Base-by-base conservation (phyloP, 768 basidiomycete genomes). In the Infundibulicybe gibba region DNA sequence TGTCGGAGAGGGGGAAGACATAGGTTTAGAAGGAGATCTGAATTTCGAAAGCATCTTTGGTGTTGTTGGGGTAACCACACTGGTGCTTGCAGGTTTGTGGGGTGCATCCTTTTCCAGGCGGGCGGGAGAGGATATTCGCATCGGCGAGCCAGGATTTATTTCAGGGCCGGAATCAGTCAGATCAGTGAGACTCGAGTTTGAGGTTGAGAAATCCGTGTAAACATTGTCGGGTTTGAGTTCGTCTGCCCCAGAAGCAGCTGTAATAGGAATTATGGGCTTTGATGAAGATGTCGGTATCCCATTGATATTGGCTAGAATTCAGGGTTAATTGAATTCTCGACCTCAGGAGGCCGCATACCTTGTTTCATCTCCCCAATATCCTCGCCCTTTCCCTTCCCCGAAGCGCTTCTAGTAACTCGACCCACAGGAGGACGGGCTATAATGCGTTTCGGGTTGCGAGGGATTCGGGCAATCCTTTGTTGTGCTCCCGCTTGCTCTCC, bases 321-420 rank as follows among this genome's bases (percentile, higher is more conserved):
- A 25, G 25, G 25, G 25, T 25, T 25, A 25, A 8, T 25, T 25
- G 25, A 25, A 8, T 4, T 25, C 8, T 25, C 8, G 8, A 8
- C 25, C 8, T 8, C 25, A 25, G 8, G 8, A 25, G 25, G 25
- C 8, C 15, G 40, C 54, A 16, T 21, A 56, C 55, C 30, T 47
- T 35, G 19, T 19, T 41, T 49, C 4, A 51, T 40, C 14, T 42
- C 17, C 44, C 50, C 49, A 14, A 46, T 34, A 31, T 16, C 34
- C 44, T 50, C 54, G 34, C 52, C 53, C 32, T 61, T 63, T 49
- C 60, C 56, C 50, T 54, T 65, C 13, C 53, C 58, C 10, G 68
- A 65, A 5, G 50, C 50, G 48, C 71, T 72, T 33, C 71, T 64
- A 11, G 71, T 71, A 21, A 69, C 59, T 16, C 69, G 65, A 44